Conservation (phyloP, 108 stramenopile genomes). For the Nitzschia inconspicua region DNA sequence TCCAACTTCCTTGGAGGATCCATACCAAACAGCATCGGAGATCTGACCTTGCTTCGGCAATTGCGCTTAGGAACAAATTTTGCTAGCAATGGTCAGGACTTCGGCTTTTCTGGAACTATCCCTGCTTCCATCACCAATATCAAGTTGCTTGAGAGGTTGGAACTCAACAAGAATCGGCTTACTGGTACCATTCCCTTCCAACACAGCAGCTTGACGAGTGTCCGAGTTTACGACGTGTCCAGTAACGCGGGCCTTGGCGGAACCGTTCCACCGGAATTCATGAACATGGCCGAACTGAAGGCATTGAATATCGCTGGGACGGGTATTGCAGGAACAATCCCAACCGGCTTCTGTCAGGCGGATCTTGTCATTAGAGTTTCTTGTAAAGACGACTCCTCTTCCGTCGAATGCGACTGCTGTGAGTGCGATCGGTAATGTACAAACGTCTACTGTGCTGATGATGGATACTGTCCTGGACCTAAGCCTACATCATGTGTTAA, state of each 20-base stretch:
- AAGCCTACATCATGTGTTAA: too few species aligned
- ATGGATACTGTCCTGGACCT: too few species aligned
- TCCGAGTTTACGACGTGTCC: constrained; percentile 17
- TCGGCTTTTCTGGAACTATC: constrained; percentile 31
- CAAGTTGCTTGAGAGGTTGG: constrained; percentile 9
- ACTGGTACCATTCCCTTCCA: constrained; percentile 15
- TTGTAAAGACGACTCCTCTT: not conserved
- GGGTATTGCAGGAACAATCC: constrained; percentile 26
- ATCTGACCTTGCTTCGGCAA: constrained; percentile 32
- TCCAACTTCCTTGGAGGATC: constrained; percentile 21
- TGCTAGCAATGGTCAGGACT: not conserved
- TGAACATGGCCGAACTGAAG: constrained; percentile 8
- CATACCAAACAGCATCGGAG: constrained; percentile 21
- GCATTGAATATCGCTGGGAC: constrained; percentile 33
- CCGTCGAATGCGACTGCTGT: constrained; percentile 14
- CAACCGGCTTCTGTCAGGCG: constrained; percentile 11
- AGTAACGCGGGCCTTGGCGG: constrained; percentile 24
- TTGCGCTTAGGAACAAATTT: constrained; percentile 52
- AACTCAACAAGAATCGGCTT: constrained; percentile 12
- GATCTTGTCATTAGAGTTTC: constrained; percentile 1
- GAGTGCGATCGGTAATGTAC: constrained; percentile 3
- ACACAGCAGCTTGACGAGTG: not conserved
- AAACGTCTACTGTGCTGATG: too few species aligned
- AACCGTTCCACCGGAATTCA: constrained; percentile 25
- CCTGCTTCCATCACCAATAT: constrained; percentile 27